These are phyloP conservation scores for Colletotrichum gloeosporioides DNA, from an alignment of 2,329 filamentous ascomycete species.

Conservation along the genomic window DNA sequence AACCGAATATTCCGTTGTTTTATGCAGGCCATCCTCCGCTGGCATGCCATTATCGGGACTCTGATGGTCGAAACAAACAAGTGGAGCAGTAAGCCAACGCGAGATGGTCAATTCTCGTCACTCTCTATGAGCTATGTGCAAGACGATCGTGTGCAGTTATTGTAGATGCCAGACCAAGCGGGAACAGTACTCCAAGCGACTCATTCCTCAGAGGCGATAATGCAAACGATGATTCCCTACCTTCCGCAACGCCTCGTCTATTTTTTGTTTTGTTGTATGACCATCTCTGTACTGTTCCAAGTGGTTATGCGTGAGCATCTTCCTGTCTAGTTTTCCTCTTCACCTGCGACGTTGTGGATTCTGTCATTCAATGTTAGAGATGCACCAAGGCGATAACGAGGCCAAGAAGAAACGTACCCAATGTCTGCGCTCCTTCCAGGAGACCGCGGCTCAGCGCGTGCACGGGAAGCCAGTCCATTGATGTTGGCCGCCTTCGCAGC, in stretches of 20 bases:
- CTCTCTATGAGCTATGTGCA: not conserved
- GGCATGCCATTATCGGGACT: not conserved
- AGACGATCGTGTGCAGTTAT: not conserved
- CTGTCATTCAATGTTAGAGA: not conserved
- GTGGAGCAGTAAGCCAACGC: not conserved
- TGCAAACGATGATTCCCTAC: not conserved
- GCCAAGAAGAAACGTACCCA: not conserved
- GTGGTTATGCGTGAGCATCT: not conserved
- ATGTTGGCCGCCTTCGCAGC: not conserved
- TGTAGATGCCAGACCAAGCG: not conserved
- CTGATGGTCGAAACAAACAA: not conserved
- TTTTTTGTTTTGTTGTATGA: not conserved
- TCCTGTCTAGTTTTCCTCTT: conserved; percentile 9
- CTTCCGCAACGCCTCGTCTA: not conserved
- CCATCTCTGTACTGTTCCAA: not conserved
- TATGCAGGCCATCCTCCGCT: not conserved
- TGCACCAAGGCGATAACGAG: not conserved
- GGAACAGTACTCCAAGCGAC: not conserved
- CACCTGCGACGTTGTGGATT: conserved; percentile 7
- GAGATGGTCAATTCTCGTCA: not conserved
- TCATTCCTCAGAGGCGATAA: not conserved
- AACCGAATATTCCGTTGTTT: not conserved
- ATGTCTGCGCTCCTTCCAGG: not conserved
- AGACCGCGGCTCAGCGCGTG: not conserved
- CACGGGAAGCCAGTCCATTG: not conserved